Base-by-base conservation (phyloP, 2,329 filamentous ascomycete species). In the Phaeomoniella chlamydospora region DNA sequence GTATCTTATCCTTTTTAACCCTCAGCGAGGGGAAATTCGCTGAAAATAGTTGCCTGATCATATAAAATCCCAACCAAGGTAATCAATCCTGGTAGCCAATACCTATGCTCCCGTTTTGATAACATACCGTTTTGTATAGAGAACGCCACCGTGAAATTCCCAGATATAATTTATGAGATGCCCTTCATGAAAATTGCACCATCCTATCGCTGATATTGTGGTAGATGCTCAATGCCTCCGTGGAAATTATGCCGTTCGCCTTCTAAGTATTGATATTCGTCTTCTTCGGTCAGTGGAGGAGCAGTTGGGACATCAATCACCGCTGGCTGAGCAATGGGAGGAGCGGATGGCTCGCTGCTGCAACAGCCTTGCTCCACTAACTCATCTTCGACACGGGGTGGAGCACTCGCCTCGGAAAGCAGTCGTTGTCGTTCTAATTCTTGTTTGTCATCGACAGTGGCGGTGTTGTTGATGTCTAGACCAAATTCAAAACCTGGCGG, bases 361-460 rank as follows among this genome's bases (percentile, higher is more conserved):
- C 50, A 46, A n/a, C 39, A 39, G 12, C 17, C 18, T 13, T 40
- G 39, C n/a, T n/a, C n/a, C n/a, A n/a, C n/a, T 26, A 9, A n/a
- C 3, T 14, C 34, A 15, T 35, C 39, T 19, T 45, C 43, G 18
- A 41, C 45, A 16, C 26, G 9, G n/a, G 59, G 56, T 3, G 78
- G 78, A 5, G 72, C 71, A 51, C 77, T 80, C 5, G 72, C 72
- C 47, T 80, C 69, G 35, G 66, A 61, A 40, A 80, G 61, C n/a
- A 83, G 54, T 26, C 77, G 64, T 38, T 62, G 69, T 14, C 76
- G 66, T 51, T 87, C 80, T 4, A 85, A 61, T 51, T 92, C 84
- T 46, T 78, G 75, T 53, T 92, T 90, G 54, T 92, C 87, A 37
- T 90, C 82, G 0, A 63, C 61, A 2, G 36, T 37, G 18, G 41